A percentile compares a stretch with the other conserved stretches of the same genome.
These are phyloP conservation scores for Rutstroemia sp. DNA, from an alignment of 2,329 filamentous ascomycete genomes.

Conservation along the genomic window DNA sequence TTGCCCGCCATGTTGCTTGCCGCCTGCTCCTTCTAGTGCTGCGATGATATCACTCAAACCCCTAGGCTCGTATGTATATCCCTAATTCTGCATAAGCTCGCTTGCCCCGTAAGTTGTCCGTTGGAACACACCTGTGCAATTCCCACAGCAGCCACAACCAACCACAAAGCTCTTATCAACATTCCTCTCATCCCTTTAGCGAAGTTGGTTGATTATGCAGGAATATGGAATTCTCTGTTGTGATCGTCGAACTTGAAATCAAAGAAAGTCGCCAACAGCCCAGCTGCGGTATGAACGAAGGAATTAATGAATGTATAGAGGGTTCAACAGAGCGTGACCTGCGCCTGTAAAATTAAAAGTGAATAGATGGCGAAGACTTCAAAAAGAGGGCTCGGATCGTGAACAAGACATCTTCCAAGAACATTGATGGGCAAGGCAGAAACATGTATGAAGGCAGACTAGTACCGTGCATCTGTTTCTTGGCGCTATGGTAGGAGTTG, in stretches of 20 bases:
- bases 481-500: slow-evolving; percentile 20
- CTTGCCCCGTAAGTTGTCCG: neutral
- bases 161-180: slow-evolving; percentile 14
- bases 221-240: neutral
- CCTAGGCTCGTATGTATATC: neutral
- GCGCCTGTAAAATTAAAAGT: slow-evolving; percentile 23
- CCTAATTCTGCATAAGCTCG: neutral
- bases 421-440: slow-evolving; percentile 13
- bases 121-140: slow-evolving; percentile 17
- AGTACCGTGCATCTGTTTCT: slow-evolving; percentile 16
- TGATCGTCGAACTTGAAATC: slow-evolving; percentile 3
- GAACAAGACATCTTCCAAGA: neutral
- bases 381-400: slow-evolving; percentile 12
- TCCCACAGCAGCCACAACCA: slow-evolving; percentile 16
- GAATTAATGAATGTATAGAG: slow-evolving; percentile 11
- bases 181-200: slow-evolving; percentile 19
- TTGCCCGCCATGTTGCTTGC: neutral
- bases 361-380: slow-evolving; percentile 13
- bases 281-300: slow-evolving; percentile 23
- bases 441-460: slow-evolving; percentile 19
- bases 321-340: slow-evolving; percentile 23
- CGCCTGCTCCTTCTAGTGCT: slow-evolving; percentile 14
- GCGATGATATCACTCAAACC: slow-evolving; percentile 14
- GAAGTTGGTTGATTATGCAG: slow-evolving; percentile 2
- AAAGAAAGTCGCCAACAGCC: slow-evolving; percentile 22